These are phyloP conservation scores for Kluyveromyces marxianus DNA, from an alignment of 1,139 yeast genomes.

Conservation along the genomic window DNA sequence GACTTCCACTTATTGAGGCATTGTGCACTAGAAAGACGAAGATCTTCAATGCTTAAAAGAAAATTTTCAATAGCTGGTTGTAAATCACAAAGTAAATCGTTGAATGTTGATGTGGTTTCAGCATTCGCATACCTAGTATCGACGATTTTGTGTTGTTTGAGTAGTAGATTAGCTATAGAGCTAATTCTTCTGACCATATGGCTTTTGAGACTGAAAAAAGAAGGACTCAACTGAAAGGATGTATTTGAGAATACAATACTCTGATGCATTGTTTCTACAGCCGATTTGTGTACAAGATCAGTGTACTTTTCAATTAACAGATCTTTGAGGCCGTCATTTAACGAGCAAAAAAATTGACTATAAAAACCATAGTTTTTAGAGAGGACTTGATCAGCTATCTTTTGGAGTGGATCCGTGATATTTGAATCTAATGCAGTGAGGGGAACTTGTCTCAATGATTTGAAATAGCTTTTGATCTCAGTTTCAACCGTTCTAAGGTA, in stretches of 20 bases:
- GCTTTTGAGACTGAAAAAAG: too few relatives aligned
- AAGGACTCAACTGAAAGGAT: too few relatives aligned
- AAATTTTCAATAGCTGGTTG: background rate
- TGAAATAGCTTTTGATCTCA: background rate
- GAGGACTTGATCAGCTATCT: too few relatives aligned
- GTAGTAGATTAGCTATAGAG: background rate
- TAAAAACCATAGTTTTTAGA: too few relatives aligned
- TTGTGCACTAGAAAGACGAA: background rate
- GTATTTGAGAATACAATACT: too few relatives aligned
- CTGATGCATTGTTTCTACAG: too few relatives aligned
- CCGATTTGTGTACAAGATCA: too few relatives aligned
- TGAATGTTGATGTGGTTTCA: background rate
- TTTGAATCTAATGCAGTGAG: too few relatives aligned
- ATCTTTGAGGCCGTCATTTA: background rate
- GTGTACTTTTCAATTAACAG: background rate
- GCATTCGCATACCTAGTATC: background rate
- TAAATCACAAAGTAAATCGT: background rate
- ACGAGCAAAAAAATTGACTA: too few relatives aligned
- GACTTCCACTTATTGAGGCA: constrained; percentile 3
- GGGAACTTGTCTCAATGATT: too few relatives aligned
- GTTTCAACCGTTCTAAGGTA: constrained; percentile 7
- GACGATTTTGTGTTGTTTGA: background rate
- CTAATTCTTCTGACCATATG: too few relatives aligned
- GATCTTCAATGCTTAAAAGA: background rate
- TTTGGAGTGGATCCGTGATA: too few relatives aligned